Conservation (phyloP, 495 filamentous ascomycete species). For the Penicillium herquei region DNA sequence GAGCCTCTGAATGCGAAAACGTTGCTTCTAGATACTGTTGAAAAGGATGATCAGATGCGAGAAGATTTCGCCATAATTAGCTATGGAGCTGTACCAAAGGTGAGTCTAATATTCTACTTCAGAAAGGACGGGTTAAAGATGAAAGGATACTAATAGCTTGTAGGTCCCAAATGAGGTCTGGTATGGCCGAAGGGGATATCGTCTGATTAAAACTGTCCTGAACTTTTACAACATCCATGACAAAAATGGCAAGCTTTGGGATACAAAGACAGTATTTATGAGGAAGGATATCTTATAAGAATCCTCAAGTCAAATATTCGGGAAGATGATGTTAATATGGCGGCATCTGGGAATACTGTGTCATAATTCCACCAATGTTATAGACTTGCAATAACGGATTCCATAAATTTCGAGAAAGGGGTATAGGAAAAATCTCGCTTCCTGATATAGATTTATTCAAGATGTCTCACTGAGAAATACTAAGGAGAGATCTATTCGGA, state of each 20-base stretch:
- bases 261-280: conserved; percentile 21
- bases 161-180: conserved; percentile 17
- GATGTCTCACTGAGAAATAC: too few relatives aligned
- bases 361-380: too few relatives aligned
- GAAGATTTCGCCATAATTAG: conserved; percentile 20
- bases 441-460: too few relatives aligned
- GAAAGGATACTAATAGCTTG: neutral
- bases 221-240: conserved; percentile 11
- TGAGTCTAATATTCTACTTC: conserved; percentile 1
- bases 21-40: conserved; percentile 22
- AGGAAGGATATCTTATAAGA: conserved; percentile 14
- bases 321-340: neutral
- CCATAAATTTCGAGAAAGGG: too few relatives aligned
- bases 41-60: conserved; percentile 15
- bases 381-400: too few relatives aligned
- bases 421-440: too few relatives aligned
- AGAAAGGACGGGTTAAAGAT: too few relatives aligned
- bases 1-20: conserved; percentile 22
- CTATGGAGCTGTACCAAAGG: conserved; percentile 20
- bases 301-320: neutral
- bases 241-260: conserved; percentile 12
- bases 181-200: conserved; percentile 17
- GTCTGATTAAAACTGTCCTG: conserved; percentile 14
- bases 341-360: too few relatives aligned
- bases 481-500: too few relatives aligned